Conservation (phyloP, 441 rosid species). For the Erodium texanum region DNA sequence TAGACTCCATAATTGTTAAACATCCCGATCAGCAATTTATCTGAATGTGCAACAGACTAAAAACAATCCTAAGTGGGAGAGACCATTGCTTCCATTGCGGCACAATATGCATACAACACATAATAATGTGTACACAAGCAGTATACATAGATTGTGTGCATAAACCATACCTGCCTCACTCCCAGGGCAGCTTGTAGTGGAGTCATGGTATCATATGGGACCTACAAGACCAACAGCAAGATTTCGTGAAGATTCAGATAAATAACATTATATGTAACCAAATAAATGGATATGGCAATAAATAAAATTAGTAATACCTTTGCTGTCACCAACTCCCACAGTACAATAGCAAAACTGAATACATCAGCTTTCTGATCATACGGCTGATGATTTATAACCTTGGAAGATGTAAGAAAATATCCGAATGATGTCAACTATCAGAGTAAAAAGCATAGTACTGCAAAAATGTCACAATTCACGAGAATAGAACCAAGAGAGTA, state of each 20-base stretch:
- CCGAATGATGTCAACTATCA: not conserved
- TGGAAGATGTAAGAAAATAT: conserved; percentile 12
- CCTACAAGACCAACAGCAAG: conserved; percentile 26
- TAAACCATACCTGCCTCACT: conserved; percentile 46
- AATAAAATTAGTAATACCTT: conserved; percentile 33
- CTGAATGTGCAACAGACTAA: too few species aligned
- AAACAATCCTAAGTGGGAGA: too few species aligned
- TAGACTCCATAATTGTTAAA: too few species aligned
- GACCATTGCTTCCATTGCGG: not conserved
- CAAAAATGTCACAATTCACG: too few species aligned
- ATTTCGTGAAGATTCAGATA: not conserved
- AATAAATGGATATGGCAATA: not conserved
- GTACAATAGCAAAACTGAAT: conserved; percentile 61
- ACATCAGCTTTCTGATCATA: conserved; percentile 61
- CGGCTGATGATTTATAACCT: conserved; percentile 62
- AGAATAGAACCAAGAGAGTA: too few species aligned
- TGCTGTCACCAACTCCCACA: conserved; percentile 64
- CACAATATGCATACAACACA: not conserved
- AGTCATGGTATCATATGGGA: conserved; percentile 52
- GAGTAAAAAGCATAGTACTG: too few species aligned
- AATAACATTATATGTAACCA: not conserved
- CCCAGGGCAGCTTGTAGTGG: conserved; percentile 71
- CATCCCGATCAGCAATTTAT: too few species aligned
- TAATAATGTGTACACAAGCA: not conserved
- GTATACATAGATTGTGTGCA: too few species aligned